phyloP scores from a whole-genome alignment of 208 protist genomes.

The Trypanosoma mega region DNA sequence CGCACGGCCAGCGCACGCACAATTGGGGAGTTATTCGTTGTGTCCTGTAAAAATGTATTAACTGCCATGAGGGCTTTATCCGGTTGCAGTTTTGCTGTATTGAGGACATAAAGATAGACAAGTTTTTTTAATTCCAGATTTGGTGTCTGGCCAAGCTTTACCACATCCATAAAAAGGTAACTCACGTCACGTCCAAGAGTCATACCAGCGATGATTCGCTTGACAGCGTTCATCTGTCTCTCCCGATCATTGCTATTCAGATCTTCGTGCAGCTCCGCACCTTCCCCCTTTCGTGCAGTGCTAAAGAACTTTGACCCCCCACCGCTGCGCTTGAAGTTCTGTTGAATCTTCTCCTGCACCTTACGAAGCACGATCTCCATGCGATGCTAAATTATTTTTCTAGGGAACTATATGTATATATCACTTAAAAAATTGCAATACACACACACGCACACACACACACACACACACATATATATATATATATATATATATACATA shows the following conservation, averaged over 20 bases:
- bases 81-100: slow-evolving; percentile 98
- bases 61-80: slow-evolving; percentile 98
- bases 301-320: slow-evolving; percentile 72
- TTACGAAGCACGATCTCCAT: slow-evolving; percentile 78
- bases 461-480: too few species aligned
- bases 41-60: slow-evolving; percentile 98
- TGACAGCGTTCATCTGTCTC: slow-evolving; percentile 95
- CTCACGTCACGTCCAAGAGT: slow-evolving; percentile 99
- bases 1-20: slow-evolving; percentile 98
- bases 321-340: slow-evolving; percentile 37
- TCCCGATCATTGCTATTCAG: slow-evolving; percentile 88
- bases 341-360: slow-evolving; percentile 59
- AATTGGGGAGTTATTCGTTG: slow-evolving; percentile 93
- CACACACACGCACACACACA: too few species aligned
- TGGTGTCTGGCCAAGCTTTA: slow-evolving; percentile 97
- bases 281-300: slow-evolving; percentile 84
- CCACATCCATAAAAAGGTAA: slow-evolving; percentile 95
- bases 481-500: too few species aligned
- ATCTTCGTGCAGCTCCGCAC: slow-evolving; percentile 91
- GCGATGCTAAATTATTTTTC: neutral
- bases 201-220: slow-evolving; percentile 99
- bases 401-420: neutral
- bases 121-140: slow-evolving; percentile 99
- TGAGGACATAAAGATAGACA: slow-evolving; percentile 99
- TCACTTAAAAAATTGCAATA: neutral